Base-by-base conservation (phyloP, 1,284 basidiomycete species). In the Lignosus rhinocerotis region DNA sequence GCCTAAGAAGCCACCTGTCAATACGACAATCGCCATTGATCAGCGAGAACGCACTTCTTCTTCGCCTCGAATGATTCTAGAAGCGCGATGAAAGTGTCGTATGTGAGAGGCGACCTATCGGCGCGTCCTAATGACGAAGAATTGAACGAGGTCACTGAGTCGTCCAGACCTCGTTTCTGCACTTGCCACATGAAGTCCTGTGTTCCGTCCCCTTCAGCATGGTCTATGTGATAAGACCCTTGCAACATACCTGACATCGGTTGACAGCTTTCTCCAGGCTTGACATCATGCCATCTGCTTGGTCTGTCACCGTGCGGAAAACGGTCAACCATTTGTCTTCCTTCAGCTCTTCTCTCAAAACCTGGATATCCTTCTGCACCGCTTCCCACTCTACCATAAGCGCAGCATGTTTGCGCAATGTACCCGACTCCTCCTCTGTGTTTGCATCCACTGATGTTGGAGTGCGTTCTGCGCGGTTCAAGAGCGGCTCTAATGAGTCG, bases 221-320 rank as follows among this genome's bases (percentile, higher is more conserved):
- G 9, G 6, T 19, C 4, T 16, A 0, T 8, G 47, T 33, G 32
- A 41, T n/a, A 14, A 31, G 12, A 10, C 6, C 21, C 30, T 4
- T 2, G 33, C 4, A 17, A 47, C 56, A 53, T 67, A 89, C 88
- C 77, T 93, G 88, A 76, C 91, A 94, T 66, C 90, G 83, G 64
- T 87, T 87, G 46, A 96, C 86, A 7, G 91, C 92, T 72, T 94
- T 96, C 76, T 97, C 93, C 62, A 98, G 75, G 68, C 93, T 94
- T 31, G 88, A 86, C 93, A 98, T 96, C 94, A 98, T 96, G 31
- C 92, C 93, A 69, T 96, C 91, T 34, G 94, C 94, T 73, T 98
- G 95, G 62, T 92, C 88, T 12, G 89, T 90, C 43, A 94, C 94
- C 38, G 92, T 94, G 63, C 93, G 82, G 73, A 98, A 98, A n/a